phyloP scores from a whole-genome alignment of 306 rosid species.

The Dalbergia oliveri region DNA sequence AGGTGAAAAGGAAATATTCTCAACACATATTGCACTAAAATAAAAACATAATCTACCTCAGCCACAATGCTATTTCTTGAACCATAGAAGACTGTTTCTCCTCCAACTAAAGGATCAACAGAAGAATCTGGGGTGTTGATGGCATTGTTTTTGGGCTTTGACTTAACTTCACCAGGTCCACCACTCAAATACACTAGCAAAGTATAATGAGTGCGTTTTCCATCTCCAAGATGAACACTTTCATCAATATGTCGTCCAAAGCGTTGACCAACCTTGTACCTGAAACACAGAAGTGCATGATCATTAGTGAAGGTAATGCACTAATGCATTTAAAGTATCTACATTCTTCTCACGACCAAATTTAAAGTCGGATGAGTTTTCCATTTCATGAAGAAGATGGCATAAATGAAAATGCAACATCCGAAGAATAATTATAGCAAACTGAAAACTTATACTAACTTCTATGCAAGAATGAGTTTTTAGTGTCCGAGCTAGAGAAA shows the following conservation, averaged over 20 bases:
- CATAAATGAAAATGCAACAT: constrained; percentile 18
- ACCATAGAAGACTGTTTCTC: constrained; percentile 94
- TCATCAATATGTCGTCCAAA: constrained; percentile 97
- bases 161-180: constrained; percentile 67
- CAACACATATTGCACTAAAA: constrained; percentile 15
- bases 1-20: constrained; percentile 13
- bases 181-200: constrained; percentile 88
- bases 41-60: constrained; percentile 61
- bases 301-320: constrained; percentile 27
- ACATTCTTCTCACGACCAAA: constrained; percentile 18
- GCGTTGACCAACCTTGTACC: constrained; percentile 87
- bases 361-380: neutral
- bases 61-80: constrained; percentile 78
- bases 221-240: constrained; percentile 77
- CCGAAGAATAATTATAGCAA: neutral
- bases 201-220: constrained; percentile 82
- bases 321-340: neutral
- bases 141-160: constrained; percentile 58
- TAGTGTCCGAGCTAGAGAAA: neutral
- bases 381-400: constrained; percentile 19
- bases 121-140: constrained; percentile 52
- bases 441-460: constrained; percentile 6
- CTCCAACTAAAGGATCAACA: constrained; percentile 76
- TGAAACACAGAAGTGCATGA: constrained; percentile 43
- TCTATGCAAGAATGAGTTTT: neutral